phyloP scores from a whole-genome alignment of 176 grass and related monocot species.

The Tillandsia fasciculata region DNA sequence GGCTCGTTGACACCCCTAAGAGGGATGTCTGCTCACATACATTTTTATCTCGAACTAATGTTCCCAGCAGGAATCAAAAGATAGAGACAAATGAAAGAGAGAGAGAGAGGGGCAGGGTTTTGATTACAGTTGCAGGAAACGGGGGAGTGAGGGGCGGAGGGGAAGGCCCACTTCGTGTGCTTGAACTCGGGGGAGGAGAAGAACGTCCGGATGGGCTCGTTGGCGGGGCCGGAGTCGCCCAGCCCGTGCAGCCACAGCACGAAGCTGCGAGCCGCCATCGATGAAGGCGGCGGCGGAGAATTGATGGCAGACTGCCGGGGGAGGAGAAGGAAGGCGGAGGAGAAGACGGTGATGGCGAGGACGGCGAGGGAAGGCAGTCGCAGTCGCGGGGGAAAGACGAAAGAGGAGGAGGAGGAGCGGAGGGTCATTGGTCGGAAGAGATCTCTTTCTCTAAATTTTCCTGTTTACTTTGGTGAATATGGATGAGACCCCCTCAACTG shows the following conservation, averaged over 20 bases:
- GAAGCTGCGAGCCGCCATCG: conserved; percentile 53
- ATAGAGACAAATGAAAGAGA: not conserved
- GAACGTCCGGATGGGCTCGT: conserved; percentile 78
- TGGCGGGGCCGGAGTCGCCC: conserved; percentile 78
- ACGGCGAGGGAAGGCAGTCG: conserved; percentile 18
- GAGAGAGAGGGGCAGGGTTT: not conserved
- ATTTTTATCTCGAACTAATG: too few species aligned
- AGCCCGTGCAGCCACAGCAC: conserved; percentile 87
- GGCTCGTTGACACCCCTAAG: too few species aligned
- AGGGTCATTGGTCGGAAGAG: not conserved
- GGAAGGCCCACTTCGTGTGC: conserved; percentile 61
- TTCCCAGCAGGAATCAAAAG: not conserved
- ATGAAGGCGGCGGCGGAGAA: conserved; percentile 8
- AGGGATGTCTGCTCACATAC: too few species aligned
- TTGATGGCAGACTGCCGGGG: conserved; percentile 3
- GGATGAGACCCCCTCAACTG: not conserved
- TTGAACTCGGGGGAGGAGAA: conserved; percentile 71
- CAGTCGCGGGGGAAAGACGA: conserved; percentile 24
- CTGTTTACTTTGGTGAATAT: not conserved
- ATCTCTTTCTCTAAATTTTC: not conserved
- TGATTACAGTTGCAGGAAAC: conserved; percentile 71
- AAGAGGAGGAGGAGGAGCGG: not conserved
- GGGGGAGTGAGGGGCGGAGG: conserved; percentile 51
- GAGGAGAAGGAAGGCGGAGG: conserved; percentile 26
- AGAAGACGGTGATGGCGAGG: conserved; percentile 33